Evolutionary conservation across 805 yeast species (phyloP).

Genomic region (Lipomyces yamadae): DNA sequence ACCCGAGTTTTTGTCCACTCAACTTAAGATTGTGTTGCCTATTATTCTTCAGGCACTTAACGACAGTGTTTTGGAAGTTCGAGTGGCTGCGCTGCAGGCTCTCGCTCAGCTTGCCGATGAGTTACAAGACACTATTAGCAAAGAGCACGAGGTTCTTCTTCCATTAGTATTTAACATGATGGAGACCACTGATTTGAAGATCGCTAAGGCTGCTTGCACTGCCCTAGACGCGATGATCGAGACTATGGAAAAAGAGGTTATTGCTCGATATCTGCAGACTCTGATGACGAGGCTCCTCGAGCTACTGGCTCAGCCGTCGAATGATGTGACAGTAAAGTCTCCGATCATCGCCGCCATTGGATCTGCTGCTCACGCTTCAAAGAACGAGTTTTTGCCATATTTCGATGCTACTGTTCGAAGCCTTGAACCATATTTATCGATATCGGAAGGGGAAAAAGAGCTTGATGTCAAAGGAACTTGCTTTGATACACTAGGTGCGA

Average conservation of each 20-base stretch:
- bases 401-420: conserved; percentile 79
- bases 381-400: conserved; percentile 83
- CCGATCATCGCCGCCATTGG: conserved; percentile 91
- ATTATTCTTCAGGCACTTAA: conserved; percentile 75
- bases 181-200: conserved; percentile 76
- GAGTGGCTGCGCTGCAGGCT: conserved; percentile 84
- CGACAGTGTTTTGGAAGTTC: conserved; percentile 74
- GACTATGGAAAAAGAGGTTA: conserved; percentile 85
- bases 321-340: conserved; percentile 54
- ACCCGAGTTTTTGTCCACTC: conserved; percentile 85
- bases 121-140: conserved; percentile 82
- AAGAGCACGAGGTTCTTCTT: conserved; percentile 77
- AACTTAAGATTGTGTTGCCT: conserved; percentile 73
- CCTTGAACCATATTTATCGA: conserved; percentile 76
- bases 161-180: conserved; percentile 87
- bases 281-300: conserved; percentile 86
- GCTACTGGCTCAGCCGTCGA: conserved; percentile 76
- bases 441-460: conserved; percentile 82
- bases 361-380: conserved; percentile 94
- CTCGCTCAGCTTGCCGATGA: conserved; percentile 79
- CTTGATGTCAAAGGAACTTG: conserved; percentile 90
- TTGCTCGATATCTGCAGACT: conserved; percentile 79
- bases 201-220: conserved; percentile 87
- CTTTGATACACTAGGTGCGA: conserved; percentile 88
- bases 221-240: conserved; percentile 93